phyloP scores from a whole-genome alignment of 371 early-diverging fungal genomes.

The Mortierella sp. region DNA sequence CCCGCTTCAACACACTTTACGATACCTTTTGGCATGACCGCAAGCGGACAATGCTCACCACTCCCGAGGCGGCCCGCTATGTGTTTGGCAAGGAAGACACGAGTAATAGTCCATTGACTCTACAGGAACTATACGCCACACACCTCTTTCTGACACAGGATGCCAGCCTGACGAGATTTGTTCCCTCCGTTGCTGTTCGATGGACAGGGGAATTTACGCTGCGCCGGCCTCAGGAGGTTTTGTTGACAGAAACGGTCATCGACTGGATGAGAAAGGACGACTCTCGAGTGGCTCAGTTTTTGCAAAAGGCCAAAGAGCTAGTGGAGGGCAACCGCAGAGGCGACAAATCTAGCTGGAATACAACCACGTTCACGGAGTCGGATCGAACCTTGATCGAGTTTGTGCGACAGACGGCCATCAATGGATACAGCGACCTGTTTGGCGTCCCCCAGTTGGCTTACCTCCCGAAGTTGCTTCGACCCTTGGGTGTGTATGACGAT shows the following conservation, averaged over 20 bases:
- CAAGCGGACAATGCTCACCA: slow-evolving; percentile 27
- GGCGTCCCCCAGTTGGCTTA: slow-evolving; percentile 62
- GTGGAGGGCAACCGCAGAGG: slow-evolving; percentile 61
- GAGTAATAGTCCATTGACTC: slow-evolving; percentile 59
- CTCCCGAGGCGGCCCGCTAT: slow-evolving; percentile 59
- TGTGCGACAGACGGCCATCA: slow-evolving; percentile 68
- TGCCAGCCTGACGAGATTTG: slow-evolving; percentile 61
- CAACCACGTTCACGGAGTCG: slow-evolving; percentile 58
- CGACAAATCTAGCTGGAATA: slow-evolving; percentile 50
- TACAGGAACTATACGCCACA: slow-evolving; percentile 61
- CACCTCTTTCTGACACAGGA: slow-evolving; percentile 70
- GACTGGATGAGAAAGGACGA: slow-evolving; percentile 67
- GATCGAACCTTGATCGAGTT: slow-evolving; percentile 75
- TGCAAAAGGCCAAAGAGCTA: slow-evolving; percentile 60
- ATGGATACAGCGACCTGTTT: slow-evolving; percentile 56
- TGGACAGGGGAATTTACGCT: slow-evolving; percentile 67
- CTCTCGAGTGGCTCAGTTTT: slow-evolving; percentile 60
- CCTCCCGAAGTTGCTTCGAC: slow-evolving; percentile 74
- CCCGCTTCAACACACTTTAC: slow-evolving; percentile 48
- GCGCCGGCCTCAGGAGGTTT: slow-evolving; percentile 63
- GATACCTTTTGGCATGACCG: slow-evolving; percentile 48
- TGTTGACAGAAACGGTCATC: slow-evolving; percentile 61
- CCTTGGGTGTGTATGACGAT: slow-evolving; percentile 69
- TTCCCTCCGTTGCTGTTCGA: slow-evolving; percentile 60
- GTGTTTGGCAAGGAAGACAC: slow-evolving; percentile 55